A percentile compares a stretch with the other conserved stretches of the same genome.
These are phyloP conservation scores for Panicum hallii DNA, from an alignment of 202 grass and related monocot genomes.

Conservation along the genomic window DNA sequence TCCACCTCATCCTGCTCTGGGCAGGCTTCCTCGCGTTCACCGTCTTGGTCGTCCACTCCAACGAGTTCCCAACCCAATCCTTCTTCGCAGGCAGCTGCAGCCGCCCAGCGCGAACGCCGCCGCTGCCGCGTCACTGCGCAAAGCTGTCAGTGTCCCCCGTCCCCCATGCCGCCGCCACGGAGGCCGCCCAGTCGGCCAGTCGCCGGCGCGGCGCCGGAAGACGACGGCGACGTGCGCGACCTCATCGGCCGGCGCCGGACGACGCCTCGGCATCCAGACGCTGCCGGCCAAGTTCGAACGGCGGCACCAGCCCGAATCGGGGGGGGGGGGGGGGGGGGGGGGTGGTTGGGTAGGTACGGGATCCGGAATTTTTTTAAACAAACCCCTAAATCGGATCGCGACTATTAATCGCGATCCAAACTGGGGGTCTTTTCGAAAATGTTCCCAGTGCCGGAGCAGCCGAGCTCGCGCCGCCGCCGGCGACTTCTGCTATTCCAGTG, in stretches of 20 bases:
- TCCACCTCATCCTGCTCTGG: not conserved
- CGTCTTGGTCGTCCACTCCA: conserved; percentile 63
- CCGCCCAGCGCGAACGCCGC: not conserved
- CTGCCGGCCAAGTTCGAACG: conserved; percentile 55
- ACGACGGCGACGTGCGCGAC: conserved; percentile 46
- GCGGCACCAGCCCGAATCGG: conserved; percentile 45
- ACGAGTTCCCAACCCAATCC: conserved; percentile 55
- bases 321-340: no score
- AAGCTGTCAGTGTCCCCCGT: not conserved
- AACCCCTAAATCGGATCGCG: no score
- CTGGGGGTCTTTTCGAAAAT: no score
- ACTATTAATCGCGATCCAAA: no score
- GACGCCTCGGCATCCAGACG: conserved; percentile 52
- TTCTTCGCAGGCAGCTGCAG: conserved; percentile 36
- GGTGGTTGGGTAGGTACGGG: no score
- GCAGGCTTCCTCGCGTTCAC: conserved; percentile 50
- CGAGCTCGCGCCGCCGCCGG: no score
- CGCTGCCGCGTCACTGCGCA: not conserved
- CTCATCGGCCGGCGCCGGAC: conserved; percentile 27
- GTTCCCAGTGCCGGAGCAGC: no score
- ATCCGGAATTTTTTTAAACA: no score
- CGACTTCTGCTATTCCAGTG: no score
- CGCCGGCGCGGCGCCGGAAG: not conserved
- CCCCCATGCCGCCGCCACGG: not conserved
- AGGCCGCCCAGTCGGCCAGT: no score